These are phyloP conservation scores for Setomelanomma holmii DNA, from an alignment of 2,329 filamentous ascomycete genomes.

Conservation along the genomic window DNA sequence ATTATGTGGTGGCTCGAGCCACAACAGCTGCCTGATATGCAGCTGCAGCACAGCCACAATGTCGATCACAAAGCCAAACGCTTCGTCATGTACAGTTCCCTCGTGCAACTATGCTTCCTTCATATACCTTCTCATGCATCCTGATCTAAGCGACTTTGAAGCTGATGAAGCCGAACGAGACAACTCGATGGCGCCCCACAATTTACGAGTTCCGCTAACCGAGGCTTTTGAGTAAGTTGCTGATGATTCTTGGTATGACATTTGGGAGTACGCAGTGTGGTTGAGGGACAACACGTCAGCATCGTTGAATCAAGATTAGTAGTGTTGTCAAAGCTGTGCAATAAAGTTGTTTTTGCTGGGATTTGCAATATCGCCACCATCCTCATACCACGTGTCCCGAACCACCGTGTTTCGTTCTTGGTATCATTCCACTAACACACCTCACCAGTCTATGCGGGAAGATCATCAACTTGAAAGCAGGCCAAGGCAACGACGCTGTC, in stretches of 20 bases:
- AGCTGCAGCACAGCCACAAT: constrained; percentile 2
- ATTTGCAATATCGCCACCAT: no score
- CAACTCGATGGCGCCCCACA: neutral
- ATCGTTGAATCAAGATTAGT: no score
- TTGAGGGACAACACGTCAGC: no score
- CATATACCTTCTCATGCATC: neutral
- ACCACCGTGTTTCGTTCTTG: no score
- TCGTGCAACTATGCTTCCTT: neutral
- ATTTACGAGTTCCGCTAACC: neutral
- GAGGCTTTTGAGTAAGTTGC: constrained; percentile 2
- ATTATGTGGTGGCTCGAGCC: neutral
- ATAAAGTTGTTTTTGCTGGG: no score
- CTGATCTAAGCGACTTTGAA: neutral
- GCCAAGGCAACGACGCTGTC: neutral
- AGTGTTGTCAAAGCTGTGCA: no score
- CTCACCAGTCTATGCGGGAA: neutral
- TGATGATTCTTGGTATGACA: neutral
- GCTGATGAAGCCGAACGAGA: neutral
- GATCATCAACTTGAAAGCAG: constrained; percentile 1
- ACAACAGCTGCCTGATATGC: neutral
- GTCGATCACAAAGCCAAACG: neutral
- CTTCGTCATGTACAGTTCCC: neutral
- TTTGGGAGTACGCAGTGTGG: neutral
- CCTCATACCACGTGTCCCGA: no score
- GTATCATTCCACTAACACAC: no score